A percentile compares a stretch with the other conserved stretches of the same genome.
phyloP scores from a whole-genome alignment of 2,329 filamentous ascomycete species.

The Monosporascus ibericus region DNA sequence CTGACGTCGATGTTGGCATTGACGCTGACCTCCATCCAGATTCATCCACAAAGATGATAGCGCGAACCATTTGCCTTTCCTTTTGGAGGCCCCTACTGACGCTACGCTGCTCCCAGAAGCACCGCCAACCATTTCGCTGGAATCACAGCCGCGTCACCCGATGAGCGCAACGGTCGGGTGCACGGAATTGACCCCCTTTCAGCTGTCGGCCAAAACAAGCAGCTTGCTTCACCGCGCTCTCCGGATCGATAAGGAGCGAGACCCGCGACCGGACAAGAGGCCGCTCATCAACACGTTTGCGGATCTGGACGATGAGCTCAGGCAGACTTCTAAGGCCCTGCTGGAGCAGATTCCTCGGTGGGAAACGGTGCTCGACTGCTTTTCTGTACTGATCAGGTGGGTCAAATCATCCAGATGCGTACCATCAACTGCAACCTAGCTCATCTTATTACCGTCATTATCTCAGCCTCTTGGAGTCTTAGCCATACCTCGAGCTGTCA shows the following conservation, averaged over 20 bases:
- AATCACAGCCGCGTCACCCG: constrained; percentile 7
- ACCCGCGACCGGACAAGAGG: constrained; percentile 14
- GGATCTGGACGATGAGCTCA: constrained; percentile 24
- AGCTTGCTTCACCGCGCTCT: constrained; percentile 25
- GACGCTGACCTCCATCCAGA: constrained; percentile 14
- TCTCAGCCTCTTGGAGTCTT: no score
- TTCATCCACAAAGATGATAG: constrained; percentile 26
- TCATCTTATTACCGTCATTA: no score
- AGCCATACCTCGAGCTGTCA: no score
- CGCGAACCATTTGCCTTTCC: constrained; percentile 22
- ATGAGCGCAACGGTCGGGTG: constrained; percentile 16
- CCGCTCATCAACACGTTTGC: constrained; percentile 20
- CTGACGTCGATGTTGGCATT: neutral
- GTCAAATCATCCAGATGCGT: neutral
- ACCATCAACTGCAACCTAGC: no score
- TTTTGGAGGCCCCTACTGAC: constrained; percentile 23
- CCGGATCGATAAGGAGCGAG: constrained; percentile 21
- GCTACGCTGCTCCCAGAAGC: constrained; percentile 24
- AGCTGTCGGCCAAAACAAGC: constrained; percentile 25
- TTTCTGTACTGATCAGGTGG: constrained; percentile 28
- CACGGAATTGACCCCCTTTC: constrained; percentile 20
- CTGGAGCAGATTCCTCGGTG: constrained; percentile 22
- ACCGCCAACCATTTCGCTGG: constrained; percentile 1
- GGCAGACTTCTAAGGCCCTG: constrained; percentile 19
- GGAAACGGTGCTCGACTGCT: constrained; percentile 26